phyloP scores from a whole-genome alignment of 2,329 filamentous ascomycete genomes.

The Diaporthe australafricana region DNA sequence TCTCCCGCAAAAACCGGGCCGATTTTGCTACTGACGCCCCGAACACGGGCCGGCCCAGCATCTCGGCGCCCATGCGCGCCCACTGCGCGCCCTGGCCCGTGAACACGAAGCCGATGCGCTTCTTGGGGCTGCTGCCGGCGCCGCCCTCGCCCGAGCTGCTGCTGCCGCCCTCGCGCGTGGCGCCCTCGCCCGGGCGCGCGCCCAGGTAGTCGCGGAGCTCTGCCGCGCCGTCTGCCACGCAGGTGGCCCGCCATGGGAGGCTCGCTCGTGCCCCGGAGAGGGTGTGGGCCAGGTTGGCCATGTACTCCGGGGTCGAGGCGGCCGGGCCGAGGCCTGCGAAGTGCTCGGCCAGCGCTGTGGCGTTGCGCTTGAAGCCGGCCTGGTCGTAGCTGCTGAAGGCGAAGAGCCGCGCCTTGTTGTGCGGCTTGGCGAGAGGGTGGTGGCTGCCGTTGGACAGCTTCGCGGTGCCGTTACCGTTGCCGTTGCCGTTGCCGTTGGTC shows the following conservation, averaged over 20 bases:
- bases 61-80: slow-evolving; percentile 38
- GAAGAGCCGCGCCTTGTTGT: slow-evolving; percentile 53
- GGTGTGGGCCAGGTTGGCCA: slow-evolving; percentile 61
- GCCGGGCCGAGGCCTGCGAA: slow-evolving; percentile 48
- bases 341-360: slow-evolving; percentile 51
- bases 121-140: slow-evolving; percentile 15
- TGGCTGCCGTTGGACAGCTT: slow-evolving; percentile 3
- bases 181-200: slow-evolving; percentile 24
- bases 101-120: slow-evolving; percentile 36
- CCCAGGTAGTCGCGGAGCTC: slow-evolving; percentile 56
- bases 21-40: slow-evolving; percentile 31
- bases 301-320: slow-evolving; percentile 37
- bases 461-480: background rate
- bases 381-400: slow-evolving; percentile 54
- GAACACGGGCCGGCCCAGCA: slow-evolving; percentile 40
- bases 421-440: background rate
- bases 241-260: slow-evolving; percentile 49
- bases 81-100: slow-evolving; percentile 37
- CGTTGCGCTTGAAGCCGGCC: slow-evolving; percentile 44
- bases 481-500: background rate
- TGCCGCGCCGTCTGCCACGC: slow-evolving; percentile 56
- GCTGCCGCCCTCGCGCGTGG: too few relatives aligned
- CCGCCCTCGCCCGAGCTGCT: slow-evolving; percentile 28
- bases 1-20: slow-evolving; percentile 21
- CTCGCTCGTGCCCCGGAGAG: slow-evolving; percentile 45